These are phyloP conservation scores for Microdochium paspali DNA, from an alignment of 2,329 filamentous ascomycete species.

Conservation along the genomic window DNA sequence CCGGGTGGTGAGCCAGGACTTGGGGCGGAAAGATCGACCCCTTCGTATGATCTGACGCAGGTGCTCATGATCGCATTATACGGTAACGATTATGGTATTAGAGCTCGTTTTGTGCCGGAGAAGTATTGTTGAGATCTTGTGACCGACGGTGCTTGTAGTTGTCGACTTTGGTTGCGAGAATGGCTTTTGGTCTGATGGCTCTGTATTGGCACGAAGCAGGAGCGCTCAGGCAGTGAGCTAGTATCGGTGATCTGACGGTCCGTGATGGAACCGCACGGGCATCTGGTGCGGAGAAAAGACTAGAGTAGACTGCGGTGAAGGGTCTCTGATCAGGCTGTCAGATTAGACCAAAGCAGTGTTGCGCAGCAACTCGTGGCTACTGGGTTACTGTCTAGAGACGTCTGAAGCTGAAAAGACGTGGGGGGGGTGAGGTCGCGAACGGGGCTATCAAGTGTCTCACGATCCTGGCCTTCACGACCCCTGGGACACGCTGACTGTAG, in stretches of 20 bases:
- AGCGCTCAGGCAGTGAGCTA: not conserved
- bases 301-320: not conserved
- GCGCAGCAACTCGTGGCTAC: not conserved
- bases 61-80: slow-evolving; percentile 28
- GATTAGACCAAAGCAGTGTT: too few relatives aligned
- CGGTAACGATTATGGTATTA: slow-evolving; percentile 4
- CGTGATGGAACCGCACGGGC: not conserved
- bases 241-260: not conserved
- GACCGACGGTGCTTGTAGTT: not conserved
- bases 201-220: not conserved
- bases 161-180: not conserved
- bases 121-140: too few relatives aligned
- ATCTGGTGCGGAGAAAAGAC: too few relatives aligned
- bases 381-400: not conserved
- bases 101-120: not conserved
- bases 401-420: slow-evolving; percentile 1
- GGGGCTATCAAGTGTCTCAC: slow-evolving; percentile 16
- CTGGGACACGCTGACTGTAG: slow-evolving; percentile 1
- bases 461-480: slow-evolving; percentile 10
- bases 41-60: slow-evolving; percentile 23
- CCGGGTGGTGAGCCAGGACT: slow-evolving; percentile 63
- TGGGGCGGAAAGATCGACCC: slow-evolving; percentile 26
- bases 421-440: slow-evolving; percentile 4
- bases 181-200: too few relatives aligned
- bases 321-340: not conserved